phyloP scores from a whole-genome alignment of 495 filamentous ascomycete genomes.

The Xylaria telfairii region DNA sequence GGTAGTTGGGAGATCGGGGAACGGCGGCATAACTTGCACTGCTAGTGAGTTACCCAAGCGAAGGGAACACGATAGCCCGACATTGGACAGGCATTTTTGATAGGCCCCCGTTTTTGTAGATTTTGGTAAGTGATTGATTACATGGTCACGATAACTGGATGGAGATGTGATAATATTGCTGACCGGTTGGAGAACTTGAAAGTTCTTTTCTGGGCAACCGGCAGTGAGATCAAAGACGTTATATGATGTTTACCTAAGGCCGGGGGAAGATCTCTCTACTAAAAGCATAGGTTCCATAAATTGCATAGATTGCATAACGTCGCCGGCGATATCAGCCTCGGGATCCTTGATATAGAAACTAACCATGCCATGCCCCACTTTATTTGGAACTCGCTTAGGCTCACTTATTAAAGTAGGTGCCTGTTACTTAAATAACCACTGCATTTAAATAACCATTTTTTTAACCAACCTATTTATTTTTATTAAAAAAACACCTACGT shows the following conservation, averaged over 20 bases:
- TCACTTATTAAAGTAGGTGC: too few species aligned
- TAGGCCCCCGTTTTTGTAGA: neutral
- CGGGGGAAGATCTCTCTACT: neutral
- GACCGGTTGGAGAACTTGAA: constrained; percentile 5
- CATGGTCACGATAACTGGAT: neutral
- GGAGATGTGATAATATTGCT: neutral
- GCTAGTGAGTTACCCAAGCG: neutral
- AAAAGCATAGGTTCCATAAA: neutral
- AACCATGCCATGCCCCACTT: too few species aligned
- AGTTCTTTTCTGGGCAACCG: neutral
- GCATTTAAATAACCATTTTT: too few species aligned
- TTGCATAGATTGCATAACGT: neutral
- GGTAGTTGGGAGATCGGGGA: neutral
- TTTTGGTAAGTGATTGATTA: neutral
- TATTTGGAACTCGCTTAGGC: too few species aligned
- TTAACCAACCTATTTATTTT: too few species aligned
- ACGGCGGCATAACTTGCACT: neutral
- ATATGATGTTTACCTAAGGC: neutral
- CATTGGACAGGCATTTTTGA: too few species aligned
- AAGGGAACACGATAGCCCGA: neutral
- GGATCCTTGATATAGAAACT: neutral
- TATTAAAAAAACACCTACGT: too few species aligned
- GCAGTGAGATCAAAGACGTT: neutral
- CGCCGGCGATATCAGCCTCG: neutral
- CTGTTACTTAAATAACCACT: too few species aligned